Percentiles rank a stretch among this genome's conserved stretches.
Conservation (phyloP, 192 early-diverging fungal species). For the Linnemannia hyalina region DNA sequence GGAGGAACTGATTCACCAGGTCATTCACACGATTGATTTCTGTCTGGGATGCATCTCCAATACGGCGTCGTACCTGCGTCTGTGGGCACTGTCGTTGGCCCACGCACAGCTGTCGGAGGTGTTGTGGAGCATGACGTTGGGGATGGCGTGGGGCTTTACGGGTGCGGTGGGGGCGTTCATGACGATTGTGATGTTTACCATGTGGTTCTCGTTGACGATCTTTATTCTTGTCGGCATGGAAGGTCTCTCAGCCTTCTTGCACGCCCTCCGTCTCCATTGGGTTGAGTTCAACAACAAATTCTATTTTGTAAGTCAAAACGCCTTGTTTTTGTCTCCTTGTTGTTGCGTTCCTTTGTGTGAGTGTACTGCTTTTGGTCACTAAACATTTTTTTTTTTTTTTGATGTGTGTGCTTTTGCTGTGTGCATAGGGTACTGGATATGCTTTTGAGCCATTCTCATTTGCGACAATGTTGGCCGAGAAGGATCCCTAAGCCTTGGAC, state of each 20-base stretch:
- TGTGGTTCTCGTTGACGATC: conserved; percentile 93
- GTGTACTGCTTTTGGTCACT: neutral
- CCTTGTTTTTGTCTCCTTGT: neutral
- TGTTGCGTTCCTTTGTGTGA: neutral
- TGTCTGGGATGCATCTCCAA: conserved; percentile 96
- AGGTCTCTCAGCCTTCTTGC: conserved; percentile 93
- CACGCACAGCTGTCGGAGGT: conserved; percentile 99
- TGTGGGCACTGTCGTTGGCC: conserved; percentile 98
- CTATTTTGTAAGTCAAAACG: conserved; percentile 68
- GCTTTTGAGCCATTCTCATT: conserved; percentile 96
- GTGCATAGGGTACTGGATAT: conserved; percentile 89
- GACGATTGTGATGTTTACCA: conserved; percentile 81
- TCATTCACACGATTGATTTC: conserved; percentile 99
- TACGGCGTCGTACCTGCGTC: conserved; percentile 97
- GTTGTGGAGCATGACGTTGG: conserved; percentile 93
- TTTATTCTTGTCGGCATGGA: conserved; percentile 90
- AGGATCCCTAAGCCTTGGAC: conserved; percentile 25
- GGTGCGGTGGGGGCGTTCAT: conserved; percentile 73
- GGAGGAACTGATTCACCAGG: conserved; percentile 97
- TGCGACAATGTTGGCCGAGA: conserved; percentile 49
- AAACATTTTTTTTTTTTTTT: conserved; percentile 79
- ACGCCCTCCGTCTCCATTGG: conserved; percentile 97
- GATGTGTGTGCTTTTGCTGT: conserved; percentile 83
- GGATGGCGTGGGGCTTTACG: conserved; percentile 63
- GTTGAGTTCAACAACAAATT: conserved; percentile 99